Evolutionary conservation across 176 grass and related monocot species (phyloP), one percentile per base, ranked within the genome.

Genomic region (Alloteropsis semialata): DNA sequence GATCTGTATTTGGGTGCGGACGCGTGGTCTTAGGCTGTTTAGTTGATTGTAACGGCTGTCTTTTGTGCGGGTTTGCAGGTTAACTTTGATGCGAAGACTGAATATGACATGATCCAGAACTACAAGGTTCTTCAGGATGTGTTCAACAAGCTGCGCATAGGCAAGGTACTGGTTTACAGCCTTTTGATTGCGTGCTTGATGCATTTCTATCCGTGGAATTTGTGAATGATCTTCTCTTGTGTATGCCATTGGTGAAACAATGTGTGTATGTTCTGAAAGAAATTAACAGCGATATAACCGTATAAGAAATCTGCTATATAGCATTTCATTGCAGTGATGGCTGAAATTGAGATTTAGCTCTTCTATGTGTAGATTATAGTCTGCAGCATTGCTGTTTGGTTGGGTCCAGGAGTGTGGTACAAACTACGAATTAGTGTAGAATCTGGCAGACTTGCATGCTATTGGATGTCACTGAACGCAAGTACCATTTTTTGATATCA

Each of bases 51-150:
- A 21, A 75, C 30, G 43, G 3, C 13, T 12, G 69, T 73, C 34
- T 64, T 72, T 79, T 44, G 36, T 69, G 45, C 22, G 30, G 16
- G 32, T 73, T 70, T 79, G 58, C 74, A 97, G 94, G 94, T 97
- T 41, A 97, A 97, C 89, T 97, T 97, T 55, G 94, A 97, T 63
- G 94, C 94, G 22, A 97, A 94, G 76, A 94, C 94, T 1, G 94
- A 94, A 61, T 97, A 97, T 48, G 94, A 97, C 46, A 97, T 90
- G 94, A 92, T 97, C 67, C 94, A 97, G 81, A 97, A 97, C 57
- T 97, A 97, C 61, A 97, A 97, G 85, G 62, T 97, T 69, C 85
- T 97, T 56, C 94, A 97, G 82, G 94, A 97, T 11, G 92, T 94
- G 13, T 94, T 97, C 85, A 97, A 85, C 85, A 97, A 94, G 72